Evolutionary conservation across 148 eudicot species (phyloP).

Genomic region (Tetragonia tetragonoides): DNA sequence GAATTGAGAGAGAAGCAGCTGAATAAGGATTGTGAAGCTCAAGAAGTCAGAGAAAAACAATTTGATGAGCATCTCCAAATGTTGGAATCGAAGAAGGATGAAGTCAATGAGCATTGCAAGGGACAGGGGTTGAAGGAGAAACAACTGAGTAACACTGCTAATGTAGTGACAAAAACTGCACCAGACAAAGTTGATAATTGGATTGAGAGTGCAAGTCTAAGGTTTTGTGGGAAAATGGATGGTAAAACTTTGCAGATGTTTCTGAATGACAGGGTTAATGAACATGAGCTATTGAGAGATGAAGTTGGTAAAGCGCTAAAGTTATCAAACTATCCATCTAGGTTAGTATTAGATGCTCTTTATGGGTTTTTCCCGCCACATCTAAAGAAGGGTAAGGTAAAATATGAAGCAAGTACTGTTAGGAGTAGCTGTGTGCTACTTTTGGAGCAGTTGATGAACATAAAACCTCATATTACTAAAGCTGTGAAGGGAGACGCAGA

Average conservation of each 20-base stretch:
- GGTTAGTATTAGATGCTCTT: conserved; percentile 15
- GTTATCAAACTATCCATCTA: neutral
- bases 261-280: conserved; percentile 21
- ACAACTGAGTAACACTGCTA: conserved; percentile 1
- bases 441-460: conserved; percentile 23
- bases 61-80: neutral
- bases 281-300: conserved; percentile 13
- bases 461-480: neutral
- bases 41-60: neutral
- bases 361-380: conserved; percentile 26
- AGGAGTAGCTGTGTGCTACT: conserved; percentile 25
- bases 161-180: neutral
- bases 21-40: conserved; percentile 5
- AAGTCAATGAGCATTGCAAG: neutral
- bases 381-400: conserved; percentile 10
- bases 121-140: neutral
- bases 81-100: neutral
- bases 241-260: conserved; percentile 19
- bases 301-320: conserved; percentile 4
- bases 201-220: neutral
- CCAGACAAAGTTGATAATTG: neutral
- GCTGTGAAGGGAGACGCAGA: neutral
- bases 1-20: conserved; percentile 14
- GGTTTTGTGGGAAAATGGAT: neutral
- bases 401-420: conserved; percentile 4